Evolutionary conservation across 1,139 yeast genomes (phyloP).

Genomic region (Yamadazyma spencermartinsiae): DNA sequence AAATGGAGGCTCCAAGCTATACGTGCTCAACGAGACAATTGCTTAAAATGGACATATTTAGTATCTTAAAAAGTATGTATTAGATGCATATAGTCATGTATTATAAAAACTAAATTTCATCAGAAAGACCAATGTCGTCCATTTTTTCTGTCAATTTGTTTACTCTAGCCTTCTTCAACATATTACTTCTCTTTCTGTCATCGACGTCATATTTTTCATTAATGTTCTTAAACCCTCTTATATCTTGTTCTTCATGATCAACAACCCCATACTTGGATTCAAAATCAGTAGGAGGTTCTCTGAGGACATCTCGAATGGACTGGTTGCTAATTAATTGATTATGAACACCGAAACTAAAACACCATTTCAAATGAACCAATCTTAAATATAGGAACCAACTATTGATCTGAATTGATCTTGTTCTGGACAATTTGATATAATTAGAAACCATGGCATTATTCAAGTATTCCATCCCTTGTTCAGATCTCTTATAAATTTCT

Average conservation of each 20-base stretch:
- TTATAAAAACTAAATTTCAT: background rate
- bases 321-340: constrained; percentile 58
- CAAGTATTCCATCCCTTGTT: constrained; percentile 43
- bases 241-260: constrained; percentile 17
- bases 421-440: constrained; percentile 54
- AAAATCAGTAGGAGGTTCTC: constrained; percentile 39
- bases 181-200: constrained; percentile 34
- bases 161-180: constrained; percentile 36
- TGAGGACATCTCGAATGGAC: constrained; percentile 42
- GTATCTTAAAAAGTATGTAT: background rate
- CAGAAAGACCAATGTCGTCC: constrained; percentile 23
- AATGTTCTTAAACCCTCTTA: constrained; percentile 9
- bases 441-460: constrained; percentile 38
- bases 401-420: constrained; percentile 58
- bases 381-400: constrained; percentile 68
- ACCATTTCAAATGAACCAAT: constrained; percentile 65
- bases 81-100: background rate
- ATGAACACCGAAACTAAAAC: constrained; percentile 69
- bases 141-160: constrained; percentile 33
- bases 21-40: constrained; percentile 1
- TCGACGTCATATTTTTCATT: constrained; percentile 21
- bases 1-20: background rate
- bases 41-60: no score
- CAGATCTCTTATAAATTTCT: constrained; percentile 36
- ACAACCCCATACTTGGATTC: constrained; percentile 28